Evolutionary conservation across 2,329 filamentous ascomycete species (phyloP).

Genomic region (Trichophyton schoenleinii): DNA sequence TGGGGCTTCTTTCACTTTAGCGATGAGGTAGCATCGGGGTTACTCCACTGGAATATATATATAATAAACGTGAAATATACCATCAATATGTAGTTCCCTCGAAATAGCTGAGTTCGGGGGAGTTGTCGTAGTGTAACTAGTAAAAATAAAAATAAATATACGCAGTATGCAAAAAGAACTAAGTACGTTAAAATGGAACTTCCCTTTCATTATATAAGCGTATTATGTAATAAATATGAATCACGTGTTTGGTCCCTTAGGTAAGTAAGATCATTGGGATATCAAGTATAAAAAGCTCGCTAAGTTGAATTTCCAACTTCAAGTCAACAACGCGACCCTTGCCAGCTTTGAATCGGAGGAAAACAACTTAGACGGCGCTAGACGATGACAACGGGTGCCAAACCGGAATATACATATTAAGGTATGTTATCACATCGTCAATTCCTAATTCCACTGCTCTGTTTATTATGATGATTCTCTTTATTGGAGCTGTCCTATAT

Average conservation of each 20-base stretch:
- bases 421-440: not conserved
- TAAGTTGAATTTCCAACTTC: conserved; percentile 1
- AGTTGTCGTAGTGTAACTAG: not conserved
- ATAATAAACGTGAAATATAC: not conserved
- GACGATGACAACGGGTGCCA: not conserved
- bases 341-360: not conserved
- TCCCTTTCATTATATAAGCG: not conserved
- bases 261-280: too few species aligned
- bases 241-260: not conserved
- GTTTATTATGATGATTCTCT: conserved; percentile 39
- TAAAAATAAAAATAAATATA: not conserved
- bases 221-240: not conserved
- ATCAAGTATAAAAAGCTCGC: not conserved
- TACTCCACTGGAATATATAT: not conserved
- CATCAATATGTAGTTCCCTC: not conserved
- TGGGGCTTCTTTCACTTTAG: not conserved
- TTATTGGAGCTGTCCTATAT: conserved; percentile 72
- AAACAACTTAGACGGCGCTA: not conserved
- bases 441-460: not conserved
- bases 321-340: not conserved
- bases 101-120: not conserved
- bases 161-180: not conserved
- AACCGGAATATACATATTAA: not conserved
- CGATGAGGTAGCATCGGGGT: not conserved
- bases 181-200: not conserved